These are phyloP conservation scores for Erysimum pusillum DNA, from an alignment of 441 rosid genomes.

Conservation along the genomic window DNA sequence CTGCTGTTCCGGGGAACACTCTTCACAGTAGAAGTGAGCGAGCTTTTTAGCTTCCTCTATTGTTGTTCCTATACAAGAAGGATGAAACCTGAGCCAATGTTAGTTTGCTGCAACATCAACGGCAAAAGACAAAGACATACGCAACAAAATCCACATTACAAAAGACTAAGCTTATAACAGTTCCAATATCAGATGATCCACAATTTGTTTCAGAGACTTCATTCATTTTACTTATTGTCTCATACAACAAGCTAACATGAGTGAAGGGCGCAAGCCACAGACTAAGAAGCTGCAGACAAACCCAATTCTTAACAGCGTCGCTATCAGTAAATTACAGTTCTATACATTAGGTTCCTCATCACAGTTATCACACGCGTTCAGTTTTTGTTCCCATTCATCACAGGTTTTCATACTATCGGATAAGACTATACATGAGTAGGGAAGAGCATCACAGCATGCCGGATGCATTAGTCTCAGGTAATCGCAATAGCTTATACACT, in stretches of 20 bases:
- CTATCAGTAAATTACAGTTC: constrained; percentile 17
- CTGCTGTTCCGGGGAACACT: constrained; percentile 73
- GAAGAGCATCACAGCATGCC: constrained; percentile 8
- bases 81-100: constrained; percentile 91
- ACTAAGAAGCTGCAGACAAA: not conserved
- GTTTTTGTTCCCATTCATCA: not conserved
- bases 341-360: constrained; percentile 3
- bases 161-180: not conserved
- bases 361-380: not conserved
- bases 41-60: constrained; percentile 82
- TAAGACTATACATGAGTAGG: not conserved
- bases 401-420: not conserved
- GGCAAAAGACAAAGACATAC: not conserved
- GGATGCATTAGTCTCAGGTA: constrained; percentile 11
- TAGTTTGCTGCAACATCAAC: constrained; percentile 50
- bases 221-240: not conserved
- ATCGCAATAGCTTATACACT: constrained; percentile 12
- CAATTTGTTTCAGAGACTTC: constrained; percentile 9
- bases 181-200: constrained; percentile 13
- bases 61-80: constrained; percentile 89
- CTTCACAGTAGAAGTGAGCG: constrained; percentile 87
- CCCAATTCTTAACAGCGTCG: not conserved
- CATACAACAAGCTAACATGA: constrained; percentile 7
- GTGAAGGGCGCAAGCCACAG: constrained; percentile 4
- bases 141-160: not conserved